phyloP scores from a whole-genome alignment of 495 filamentous ascomycete genomes.

The Penicillium egyptiacum region DNA sequence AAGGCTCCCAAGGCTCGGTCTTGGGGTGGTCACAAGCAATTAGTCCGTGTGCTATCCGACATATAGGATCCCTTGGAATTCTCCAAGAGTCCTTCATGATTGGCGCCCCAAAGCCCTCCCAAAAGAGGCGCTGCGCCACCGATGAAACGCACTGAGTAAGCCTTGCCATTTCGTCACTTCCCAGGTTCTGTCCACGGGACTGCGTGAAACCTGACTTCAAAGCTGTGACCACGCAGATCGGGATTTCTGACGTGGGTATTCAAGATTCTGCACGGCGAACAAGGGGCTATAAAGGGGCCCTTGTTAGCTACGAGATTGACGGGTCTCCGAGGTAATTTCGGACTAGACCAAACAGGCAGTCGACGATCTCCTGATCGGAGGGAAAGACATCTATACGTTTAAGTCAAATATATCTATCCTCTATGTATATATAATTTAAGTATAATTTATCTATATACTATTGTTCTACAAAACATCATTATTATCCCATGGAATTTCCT shows the following conservation, averaged over 20 bases:
- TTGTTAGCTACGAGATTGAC: background rate
- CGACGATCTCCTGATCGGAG: no score
- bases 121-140: background rate
- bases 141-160: constrained; percentile 5
- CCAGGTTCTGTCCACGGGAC: background rate
- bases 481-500: constrained; percentile 5
- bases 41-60: background rate
- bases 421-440: no score
- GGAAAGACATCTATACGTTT: no score
- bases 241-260: constrained; percentile 6
- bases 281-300: background rate
- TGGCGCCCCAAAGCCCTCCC: background rate
- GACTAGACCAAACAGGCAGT: background rate
- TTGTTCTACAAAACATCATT: no score
- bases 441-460: no score
- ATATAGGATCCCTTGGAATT: background rate
- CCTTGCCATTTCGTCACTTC: constrained; percentile 9
- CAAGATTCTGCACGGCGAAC: constrained; percentile 8
- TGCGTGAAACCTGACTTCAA: background rate
- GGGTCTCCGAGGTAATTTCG: background rate
- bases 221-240: constrained; percentile 1
- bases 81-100: background rate
- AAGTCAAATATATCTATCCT: background rate
- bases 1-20: constrained; percentile 3
- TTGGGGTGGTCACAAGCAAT: constrained; percentile 7